Conservation (phyloP, 2,329 filamentous ascomycete species). For the Penicillium hordei region DNA sequence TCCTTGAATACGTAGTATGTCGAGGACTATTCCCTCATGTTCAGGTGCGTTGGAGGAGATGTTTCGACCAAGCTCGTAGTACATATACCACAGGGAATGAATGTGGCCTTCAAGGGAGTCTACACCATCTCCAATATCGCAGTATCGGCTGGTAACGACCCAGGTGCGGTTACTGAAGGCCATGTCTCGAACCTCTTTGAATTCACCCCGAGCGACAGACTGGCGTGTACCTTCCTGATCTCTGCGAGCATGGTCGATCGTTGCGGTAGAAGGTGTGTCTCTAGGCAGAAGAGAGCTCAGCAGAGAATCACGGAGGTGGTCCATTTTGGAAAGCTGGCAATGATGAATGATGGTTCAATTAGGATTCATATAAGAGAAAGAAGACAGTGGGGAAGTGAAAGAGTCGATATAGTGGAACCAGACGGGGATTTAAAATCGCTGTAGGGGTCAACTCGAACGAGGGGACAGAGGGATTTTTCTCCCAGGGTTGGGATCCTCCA, state of each 20-base stretch:
- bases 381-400: not conserved
- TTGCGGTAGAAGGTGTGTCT: not conserved
- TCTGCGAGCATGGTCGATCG: not conserved
- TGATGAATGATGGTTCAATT: not conserved
- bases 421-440: not conserved
- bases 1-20: constrained; percentile 26
- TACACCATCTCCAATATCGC: constrained; percentile 18
- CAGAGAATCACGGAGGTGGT: constrained; percentile 17
- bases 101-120: constrained; percentile 19
- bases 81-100: constrained; percentile 26
- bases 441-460: not conserved
- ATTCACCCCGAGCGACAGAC: constrained; percentile 6
- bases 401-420: not conserved
- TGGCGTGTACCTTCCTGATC: not conserved
- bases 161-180: constrained; percentile 20
- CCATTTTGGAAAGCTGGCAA: constrained; percentile 3
- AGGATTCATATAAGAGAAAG: not conserved
- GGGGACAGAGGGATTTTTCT: not conserved
- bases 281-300: constrained; percentile 16
- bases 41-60: constrained; percentile 18
- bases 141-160: constrained; percentile 16
- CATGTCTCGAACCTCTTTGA: constrained; percentile 7
- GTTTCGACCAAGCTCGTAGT: constrained; percentile 21
- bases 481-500: not conserved
- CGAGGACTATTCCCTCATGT: constrained; percentile 24